Evolutionary conservation across 495 filamentous ascomycete species (phyloP).

Genomic region (Tuber borchii): DNA sequence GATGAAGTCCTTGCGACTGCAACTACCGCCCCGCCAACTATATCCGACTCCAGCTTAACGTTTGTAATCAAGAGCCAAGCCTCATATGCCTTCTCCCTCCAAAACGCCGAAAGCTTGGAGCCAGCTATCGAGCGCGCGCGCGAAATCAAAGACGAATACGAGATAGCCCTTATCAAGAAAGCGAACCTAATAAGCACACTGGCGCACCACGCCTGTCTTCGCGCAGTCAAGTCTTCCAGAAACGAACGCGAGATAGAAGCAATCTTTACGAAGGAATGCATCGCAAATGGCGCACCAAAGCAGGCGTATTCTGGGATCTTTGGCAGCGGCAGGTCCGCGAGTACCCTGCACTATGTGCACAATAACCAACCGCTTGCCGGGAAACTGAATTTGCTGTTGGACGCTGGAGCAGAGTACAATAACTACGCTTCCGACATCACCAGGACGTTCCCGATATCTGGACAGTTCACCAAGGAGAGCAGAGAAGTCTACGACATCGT

Average conservation of each 20-base stretch:
- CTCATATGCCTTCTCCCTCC: constrained; percentile 49
- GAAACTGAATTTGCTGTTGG: constrained; percentile 69
- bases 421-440: constrained; percentile 87
- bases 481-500: constrained; percentile 79
- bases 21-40: constrained; percentile 45
- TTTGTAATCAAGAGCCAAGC: constrained; percentile 69
- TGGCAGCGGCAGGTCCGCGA: constrained; percentile 65
- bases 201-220: constrained; percentile 66
- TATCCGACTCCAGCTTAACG: constrained; percentile 50
- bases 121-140: constrained; percentile 69
- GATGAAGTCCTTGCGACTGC: constrained; percentile 64
- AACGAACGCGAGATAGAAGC: constrained; percentile 83
- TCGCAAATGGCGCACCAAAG: constrained; percentile 63
- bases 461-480: constrained; percentile 66
- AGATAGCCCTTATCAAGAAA: constrained; percentile 72
- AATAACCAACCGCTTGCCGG: constrained; percentile 63
- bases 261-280: constrained; percentile 66
- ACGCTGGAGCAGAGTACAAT: constrained; percentile 73
- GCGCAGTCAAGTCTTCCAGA: constrained; percentile 55
- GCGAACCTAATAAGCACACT: constrained; percentile 74
- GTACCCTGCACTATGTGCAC: constrained; percentile 80
- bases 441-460: constrained; percentile 75
- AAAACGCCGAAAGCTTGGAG: constrained; percentile 66
- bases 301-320: constrained; percentile 84
- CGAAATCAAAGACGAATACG: constrained; percentile 76